phyloP scores from a whole-genome alignment of 345 rosid species.

The Lepidium didymum region DNA sequence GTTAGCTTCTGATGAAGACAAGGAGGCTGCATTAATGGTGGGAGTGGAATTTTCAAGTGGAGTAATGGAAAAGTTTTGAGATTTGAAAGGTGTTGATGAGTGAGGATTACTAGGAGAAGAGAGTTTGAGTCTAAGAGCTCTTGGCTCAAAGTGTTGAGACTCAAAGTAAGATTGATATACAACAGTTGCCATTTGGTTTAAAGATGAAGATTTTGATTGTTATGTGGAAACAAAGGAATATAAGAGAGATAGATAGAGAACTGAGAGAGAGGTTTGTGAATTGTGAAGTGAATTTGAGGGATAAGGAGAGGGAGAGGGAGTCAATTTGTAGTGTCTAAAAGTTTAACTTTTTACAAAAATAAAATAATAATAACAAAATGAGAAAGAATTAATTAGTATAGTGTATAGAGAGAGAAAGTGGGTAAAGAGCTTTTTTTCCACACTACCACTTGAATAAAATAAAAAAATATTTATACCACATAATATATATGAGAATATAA shows the following conservation, averaged over 20 bases:
- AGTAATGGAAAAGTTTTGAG: constrained; percentile 30
- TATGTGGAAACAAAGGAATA: constrained; percentile 4
- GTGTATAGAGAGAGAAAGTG: constrained; percentile 22
- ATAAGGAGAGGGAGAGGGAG: constrained; percentile 24
- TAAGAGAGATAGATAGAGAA: constrained; percentile 2
- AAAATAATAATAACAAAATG: background rate
- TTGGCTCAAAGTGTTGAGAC: constrained; percentile 49
- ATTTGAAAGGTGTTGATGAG: constrained; percentile 28
- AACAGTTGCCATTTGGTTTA: constrained; percentile 52
- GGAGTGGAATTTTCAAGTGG: constrained; percentile 2
- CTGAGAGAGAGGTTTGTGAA: constrained; percentile 3
- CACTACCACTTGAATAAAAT: constrained; percentile 28
- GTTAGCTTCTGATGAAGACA: constrained; percentile 15
- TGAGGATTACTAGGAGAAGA: constrained; percentile 39
- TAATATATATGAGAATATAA: constrained; percentile 15
- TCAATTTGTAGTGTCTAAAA: constrained; percentile 28
- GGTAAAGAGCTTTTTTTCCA: constrained; percentile 24
- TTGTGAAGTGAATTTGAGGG: constrained; percentile 29
- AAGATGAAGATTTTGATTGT: background rate
- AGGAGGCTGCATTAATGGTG: constrained; percentile 22
- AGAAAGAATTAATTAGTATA: constrained; percentile 13
- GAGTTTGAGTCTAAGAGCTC: constrained; percentile 48
- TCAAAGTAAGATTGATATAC: constrained; percentile 58
- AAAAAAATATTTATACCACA: constrained; percentile 20
- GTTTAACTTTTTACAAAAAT: constrained; percentile 1